A percentile compares a stretch with the other conserved stretches of the same genome.
Evolutionary conservation across 495 filamentous ascomycete genomes (phyloP).

Genomic region (Lasiosphaeria hispida): DNA sequence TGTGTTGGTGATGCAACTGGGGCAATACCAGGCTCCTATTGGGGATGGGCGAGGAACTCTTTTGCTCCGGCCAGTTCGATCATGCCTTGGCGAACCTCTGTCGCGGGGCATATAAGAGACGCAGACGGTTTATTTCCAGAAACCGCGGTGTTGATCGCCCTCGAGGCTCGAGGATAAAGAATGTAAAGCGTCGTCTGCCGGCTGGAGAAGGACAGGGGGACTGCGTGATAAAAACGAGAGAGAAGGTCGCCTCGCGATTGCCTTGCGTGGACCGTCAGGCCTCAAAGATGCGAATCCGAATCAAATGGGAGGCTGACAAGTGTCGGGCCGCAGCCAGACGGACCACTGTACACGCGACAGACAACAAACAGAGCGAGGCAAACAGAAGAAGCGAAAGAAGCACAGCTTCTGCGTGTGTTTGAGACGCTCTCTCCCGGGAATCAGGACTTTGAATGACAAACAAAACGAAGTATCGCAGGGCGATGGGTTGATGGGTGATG

Average conservation of each 20-base stretch:
- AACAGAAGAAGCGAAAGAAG: constrained; percentile 15
- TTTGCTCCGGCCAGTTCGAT: constrained; percentile 9
- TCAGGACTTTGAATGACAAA: not conserved
- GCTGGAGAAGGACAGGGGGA: not conserved
- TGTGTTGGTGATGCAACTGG: not conserved
- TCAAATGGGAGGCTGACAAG: constrained; percentile 9
- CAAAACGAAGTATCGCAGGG: constrained; percentile 2
- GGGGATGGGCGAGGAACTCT: not conserved
- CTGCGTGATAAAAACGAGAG: not conserved
- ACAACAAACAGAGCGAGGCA: constrained; percentile 3
- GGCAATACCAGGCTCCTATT: constrained; percentile 4
- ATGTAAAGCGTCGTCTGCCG: not conserved
- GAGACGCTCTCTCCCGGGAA: not conserved
- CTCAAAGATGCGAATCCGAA: not conserved
- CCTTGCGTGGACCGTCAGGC: not conserved
- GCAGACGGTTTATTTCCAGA: not conserved
- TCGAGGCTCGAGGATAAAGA: not conserved
- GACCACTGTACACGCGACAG: not conserved
- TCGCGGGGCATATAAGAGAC: not conserved
- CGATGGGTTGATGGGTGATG: not conserved
- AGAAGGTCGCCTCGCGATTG: not conserved
- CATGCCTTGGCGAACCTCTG: constrained; percentile 4
- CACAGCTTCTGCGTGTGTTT: constrained; percentile 14
- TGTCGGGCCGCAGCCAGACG: not conserved
- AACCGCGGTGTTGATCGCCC: constrained; percentile 3